Evolutionary conservation across 1,284 basidiomycete genomes (phyloP).

Genomic region (Ceratobasidium sp.): DNA sequence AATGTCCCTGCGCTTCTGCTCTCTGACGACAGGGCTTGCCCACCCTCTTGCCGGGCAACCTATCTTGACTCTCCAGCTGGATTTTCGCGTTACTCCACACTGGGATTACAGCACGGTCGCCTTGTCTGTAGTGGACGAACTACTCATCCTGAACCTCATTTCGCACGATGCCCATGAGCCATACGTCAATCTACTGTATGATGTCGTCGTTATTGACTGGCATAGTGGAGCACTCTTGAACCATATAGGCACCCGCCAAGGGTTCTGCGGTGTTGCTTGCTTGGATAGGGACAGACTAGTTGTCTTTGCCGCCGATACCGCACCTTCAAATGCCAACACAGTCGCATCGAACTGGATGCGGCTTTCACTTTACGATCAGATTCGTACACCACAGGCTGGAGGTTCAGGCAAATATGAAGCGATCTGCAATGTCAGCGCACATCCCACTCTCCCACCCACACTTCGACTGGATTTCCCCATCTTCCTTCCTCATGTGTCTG

Average conservation of each 20-base stretch:
- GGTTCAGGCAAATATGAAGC: too few relatives aligned
- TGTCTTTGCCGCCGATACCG: neutral
- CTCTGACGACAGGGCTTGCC: slow-evolving; percentile 23
- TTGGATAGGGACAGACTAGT: neutral
- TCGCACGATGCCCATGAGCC: neutral
- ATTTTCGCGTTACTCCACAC: neutral
- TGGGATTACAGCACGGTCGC: neutral
- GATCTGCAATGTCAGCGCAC: neutral
- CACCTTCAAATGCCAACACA: neutral
- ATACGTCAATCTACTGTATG: neutral
- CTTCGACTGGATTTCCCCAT: slow-evolving; percentile 6
- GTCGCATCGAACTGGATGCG: neutral
- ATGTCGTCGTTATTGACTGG: neutral
- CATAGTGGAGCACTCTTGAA: neutral
- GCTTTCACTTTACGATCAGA: neutral
- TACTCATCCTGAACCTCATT: slow-evolving; percentile 15
- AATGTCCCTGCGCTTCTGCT: slow-evolving; percentile 1
- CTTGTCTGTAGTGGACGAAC: neutral
- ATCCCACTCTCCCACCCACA: neutral
- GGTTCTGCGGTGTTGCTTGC: neutral
- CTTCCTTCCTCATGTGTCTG: neutral
- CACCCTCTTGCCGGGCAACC: slow-evolving; percentile 8
- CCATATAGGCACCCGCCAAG: neutral
- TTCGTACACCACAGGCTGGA: neutral
- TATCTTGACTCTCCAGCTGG: neutral